Conservation (phyloP, 768 basidiomycete species). For the Pholiota conissans region DNA sequence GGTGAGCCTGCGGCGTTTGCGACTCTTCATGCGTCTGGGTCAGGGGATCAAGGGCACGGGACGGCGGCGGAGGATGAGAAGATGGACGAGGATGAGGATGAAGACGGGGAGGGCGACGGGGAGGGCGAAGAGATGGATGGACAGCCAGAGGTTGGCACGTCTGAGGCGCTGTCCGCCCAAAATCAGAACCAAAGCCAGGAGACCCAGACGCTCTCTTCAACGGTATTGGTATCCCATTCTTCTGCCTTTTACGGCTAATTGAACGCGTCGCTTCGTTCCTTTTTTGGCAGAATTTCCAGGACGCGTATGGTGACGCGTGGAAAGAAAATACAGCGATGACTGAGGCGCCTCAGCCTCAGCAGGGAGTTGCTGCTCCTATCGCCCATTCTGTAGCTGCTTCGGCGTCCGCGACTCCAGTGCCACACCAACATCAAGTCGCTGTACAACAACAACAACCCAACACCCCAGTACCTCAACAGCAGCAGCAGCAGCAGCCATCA, state of each 20-base stretch:
- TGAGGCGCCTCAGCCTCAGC: constrained; percentile 13
- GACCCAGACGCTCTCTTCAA: constrained; percentile 14
- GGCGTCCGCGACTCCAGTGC: constrained; percentile 13
- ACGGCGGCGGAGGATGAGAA: constrained; percentile 20
- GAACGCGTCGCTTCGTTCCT: constrained; percentile 2
- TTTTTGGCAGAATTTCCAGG: constrained; percentile 37
- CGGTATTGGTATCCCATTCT: constrained; percentile 6
- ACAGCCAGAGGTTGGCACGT: constrained; percentile 3
- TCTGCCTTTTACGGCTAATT: constrained; percentile 6
- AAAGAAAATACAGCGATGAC: constrained; percentile 50
- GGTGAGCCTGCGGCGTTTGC: not conserved
- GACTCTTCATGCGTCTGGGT: not conserved
- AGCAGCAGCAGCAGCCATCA: too few species aligned
- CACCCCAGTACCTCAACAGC: not conserved
- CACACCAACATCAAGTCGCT: constrained; percentile 7
- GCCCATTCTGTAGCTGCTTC: constrained; percentile 7
- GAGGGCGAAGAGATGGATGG: constrained; percentile 15
- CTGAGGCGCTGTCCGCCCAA: not conserved
- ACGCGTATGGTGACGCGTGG: constrained; percentile 64
- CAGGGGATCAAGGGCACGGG: not conserved
- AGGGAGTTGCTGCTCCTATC: not conserved
- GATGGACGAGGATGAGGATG: constrained; percentile 26
- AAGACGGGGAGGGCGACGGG: constrained; percentile 19
- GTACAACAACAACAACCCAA: not conserved
- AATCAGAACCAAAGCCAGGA: not conserved